These are phyloP conservation scores for Hypomyces perniciosus DNA, from an alignment of 2,329 filamentous ascomycete species.

Conservation along the genomic window DNA sequence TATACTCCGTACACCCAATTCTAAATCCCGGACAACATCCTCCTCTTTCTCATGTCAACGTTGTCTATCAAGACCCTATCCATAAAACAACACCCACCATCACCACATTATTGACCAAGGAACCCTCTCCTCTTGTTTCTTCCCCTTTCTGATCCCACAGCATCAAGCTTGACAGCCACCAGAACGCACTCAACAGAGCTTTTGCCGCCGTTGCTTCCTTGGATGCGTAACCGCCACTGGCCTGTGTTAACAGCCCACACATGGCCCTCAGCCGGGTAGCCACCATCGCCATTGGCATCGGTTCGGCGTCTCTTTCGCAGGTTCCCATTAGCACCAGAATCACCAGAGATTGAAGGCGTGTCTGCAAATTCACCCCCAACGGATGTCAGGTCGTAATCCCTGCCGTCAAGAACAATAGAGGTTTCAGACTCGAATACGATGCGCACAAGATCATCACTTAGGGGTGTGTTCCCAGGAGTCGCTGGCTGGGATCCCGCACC, in stretches of 20 bases:
- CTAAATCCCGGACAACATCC: too few relatives aligned
- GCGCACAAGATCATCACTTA: slow-evolving; percentile 65
- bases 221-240: slow-evolving; percentile 67
- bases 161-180: slow-evolving; percentile 70
- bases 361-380: slow-evolving; percentile 21
- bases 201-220: slow-evolving; percentile 43
- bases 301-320: slow-evolving; percentile 41
- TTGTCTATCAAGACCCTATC: too few relatives aligned
- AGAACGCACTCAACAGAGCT: slow-evolving; percentile 63
- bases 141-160: slow-evolving; percentile 56
- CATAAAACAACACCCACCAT: not conserved
- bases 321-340: slow-evolving; percentile 24
- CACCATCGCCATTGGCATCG: slow-evolving; percentile 21
- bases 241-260: slow-evolving; percentile 62
- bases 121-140: slow-evolving; percentile 64
- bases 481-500: slow-evolving; percentile 55
- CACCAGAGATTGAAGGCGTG: slow-evolving; percentile 21
- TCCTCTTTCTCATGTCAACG: too few relatives aligned
- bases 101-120: slow-evolving; percentile 30
- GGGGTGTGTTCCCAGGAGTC: slow-evolving; percentile 61
- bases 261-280: slow-evolving; percentile 13
- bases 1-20: too few relatives aligned
- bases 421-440: slow-evolving; percentile 56
- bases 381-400: slow-evolving; percentile 31
- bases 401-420: slow-evolving; percentile 54